Percentiles rank a stretch among this genome's conserved stretches.
Evolutionary conservation across 352 stramenopile species (phyloP).

Genomic region (Phytophthora brassicae): DNA sequence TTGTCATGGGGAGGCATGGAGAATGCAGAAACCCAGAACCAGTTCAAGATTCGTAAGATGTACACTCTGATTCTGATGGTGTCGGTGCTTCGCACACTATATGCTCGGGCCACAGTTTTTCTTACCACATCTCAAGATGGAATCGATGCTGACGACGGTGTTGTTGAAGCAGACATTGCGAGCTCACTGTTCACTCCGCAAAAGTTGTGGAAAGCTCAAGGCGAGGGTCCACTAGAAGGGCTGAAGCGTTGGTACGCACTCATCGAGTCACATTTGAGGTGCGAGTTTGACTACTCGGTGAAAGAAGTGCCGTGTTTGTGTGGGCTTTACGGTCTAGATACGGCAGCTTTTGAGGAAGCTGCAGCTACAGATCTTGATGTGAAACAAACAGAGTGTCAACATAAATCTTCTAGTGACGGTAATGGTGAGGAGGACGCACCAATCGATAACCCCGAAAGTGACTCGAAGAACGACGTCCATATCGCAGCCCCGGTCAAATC

Average conservation of each 20-base stretch:
- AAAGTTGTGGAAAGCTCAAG: constrained; percentile 74
- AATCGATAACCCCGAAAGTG: not conserved
- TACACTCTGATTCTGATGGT: constrained; percentile 85
- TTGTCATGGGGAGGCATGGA: constrained; percentile 39
- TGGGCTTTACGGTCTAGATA: constrained; percentile 71
- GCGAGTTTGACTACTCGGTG: constrained; percentile 81
- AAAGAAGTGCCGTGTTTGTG: constrained; percentile 71
- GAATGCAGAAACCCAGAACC: constrained; percentile 30
- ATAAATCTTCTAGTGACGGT: constrained; percentile 7
- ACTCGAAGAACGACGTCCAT: not conserved
- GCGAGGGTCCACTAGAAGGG: constrained; percentile 65
- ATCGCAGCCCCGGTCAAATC: not conserved
- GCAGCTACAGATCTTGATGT: constrained; percentile 8
- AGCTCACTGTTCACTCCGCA: constrained; percentile 79
- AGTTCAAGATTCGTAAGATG: constrained; percentile 76
- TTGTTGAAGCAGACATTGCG: constrained; percentile 56
- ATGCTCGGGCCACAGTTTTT: constrained; percentile 64
- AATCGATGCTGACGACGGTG: constrained; percentile 19
- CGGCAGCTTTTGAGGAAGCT: constrained; percentile 41
- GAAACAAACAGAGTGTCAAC: constrained; percentile 12
- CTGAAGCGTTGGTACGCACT: constrained; percentile 78
- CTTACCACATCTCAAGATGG: constrained; percentile 41
- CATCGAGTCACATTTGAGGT: constrained; percentile 80
- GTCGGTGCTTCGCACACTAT: constrained; percentile 73
- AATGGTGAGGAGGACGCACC: not conserved